phyloP scores from a whole-genome alignment of 352 stramenopile species.

The Blastocystis sp. region DNA sequence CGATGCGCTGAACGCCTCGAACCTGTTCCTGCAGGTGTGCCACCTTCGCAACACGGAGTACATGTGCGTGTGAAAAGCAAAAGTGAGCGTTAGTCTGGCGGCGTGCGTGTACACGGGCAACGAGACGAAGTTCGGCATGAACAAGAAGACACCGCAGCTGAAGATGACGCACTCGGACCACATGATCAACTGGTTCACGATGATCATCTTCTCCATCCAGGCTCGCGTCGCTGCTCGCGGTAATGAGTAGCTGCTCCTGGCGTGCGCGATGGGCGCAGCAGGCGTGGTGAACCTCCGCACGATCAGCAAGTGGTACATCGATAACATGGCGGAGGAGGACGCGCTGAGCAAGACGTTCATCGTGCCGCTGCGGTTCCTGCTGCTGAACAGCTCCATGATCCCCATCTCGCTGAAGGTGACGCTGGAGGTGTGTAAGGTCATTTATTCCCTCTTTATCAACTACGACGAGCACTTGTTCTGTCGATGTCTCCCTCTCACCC shows the following conservation, averaged over 20 bases:
- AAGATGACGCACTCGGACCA: constrained; percentile 79
- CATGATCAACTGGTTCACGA: constrained; percentile 80
- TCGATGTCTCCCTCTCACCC: neutral
- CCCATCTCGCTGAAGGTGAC: constrained; percentile 86
- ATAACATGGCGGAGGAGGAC: constrained; percentile 11
- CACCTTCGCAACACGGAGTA: constrained; percentile 82
- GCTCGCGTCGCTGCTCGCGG: constrained; percentile 75
- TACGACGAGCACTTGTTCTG: constrained; percentile 71
- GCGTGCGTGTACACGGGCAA: constrained; percentile 83
- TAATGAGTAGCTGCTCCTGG: constrained; percentile 61
- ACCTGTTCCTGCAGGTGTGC: constrained; percentile 83
- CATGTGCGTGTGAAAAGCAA: neutral
- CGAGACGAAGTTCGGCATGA: constrained; percentile 87
- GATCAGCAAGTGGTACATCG: constrained; percentile 68
- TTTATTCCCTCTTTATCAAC: constrained; percentile 69
- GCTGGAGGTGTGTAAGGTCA: constrained; percentile 72
- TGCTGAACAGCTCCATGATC: constrained; percentile 85
- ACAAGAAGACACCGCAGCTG: constrained; percentile 76
- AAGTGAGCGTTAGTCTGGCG: constrained; percentile 67
- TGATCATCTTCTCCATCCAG: constrained; percentile 78
- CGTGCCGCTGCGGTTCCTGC: constrained; percentile 78
- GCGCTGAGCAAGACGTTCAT: constrained; percentile 67
- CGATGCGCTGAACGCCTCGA: constrained; percentile 69
- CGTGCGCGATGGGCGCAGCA: constrained; percentile 34
- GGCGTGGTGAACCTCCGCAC: constrained; percentile 30